Base-by-base conservation (phyloP, 495 filamentous ascomycete species). In the Hypoxylon intermedium region DNA sequence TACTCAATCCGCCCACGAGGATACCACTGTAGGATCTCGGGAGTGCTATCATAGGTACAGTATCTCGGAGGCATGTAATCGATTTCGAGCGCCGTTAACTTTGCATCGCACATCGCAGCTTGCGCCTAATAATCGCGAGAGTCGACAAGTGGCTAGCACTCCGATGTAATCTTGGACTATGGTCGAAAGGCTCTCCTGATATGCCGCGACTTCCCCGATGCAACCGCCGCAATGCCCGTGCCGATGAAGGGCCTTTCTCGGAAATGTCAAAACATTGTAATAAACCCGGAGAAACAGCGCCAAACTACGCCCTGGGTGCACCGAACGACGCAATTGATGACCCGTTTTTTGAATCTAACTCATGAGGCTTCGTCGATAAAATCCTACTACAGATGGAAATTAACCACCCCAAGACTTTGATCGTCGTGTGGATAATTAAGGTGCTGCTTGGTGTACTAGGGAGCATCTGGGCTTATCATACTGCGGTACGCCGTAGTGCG, bases 361-460 rank as follows among this genome's bases (percentile, higher is more conserved):
- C 38, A 5, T 56, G 30, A 56, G 3, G 24, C 7, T 26, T 26
- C 3, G 4, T 26, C 24, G 24, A 4, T 7, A 26, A 9, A 1
- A 5, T 44, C 34, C 24, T 26, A 26, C 24, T 26, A 7, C 24
- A 59, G 45, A 40, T 31, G 13, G 37, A n/a, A 54, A 55, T 65
- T 65, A 65, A 37, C 61, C 49, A 55, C 36, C 11, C 44, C 42
- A 52, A 51, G 42, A 59, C 43, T 44, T 24, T 50, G 28, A 52
- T 56, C 26, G 15, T 15, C 44, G 21, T 43, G 9, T 0, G 49
- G 28, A 37, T 46, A 44, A 52, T 46, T 40, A 46, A 52, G 40
- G 11, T 15, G 20, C 31, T 44, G 20, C 38, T 37, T 30, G 24
- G 24, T 50, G 28, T 20, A 18, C 44, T 19, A 3, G 24, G 5